Base-by-base conservation (phyloP, 1,284 basidiomycete genomes). In the Coniophora puteana region DNA sequence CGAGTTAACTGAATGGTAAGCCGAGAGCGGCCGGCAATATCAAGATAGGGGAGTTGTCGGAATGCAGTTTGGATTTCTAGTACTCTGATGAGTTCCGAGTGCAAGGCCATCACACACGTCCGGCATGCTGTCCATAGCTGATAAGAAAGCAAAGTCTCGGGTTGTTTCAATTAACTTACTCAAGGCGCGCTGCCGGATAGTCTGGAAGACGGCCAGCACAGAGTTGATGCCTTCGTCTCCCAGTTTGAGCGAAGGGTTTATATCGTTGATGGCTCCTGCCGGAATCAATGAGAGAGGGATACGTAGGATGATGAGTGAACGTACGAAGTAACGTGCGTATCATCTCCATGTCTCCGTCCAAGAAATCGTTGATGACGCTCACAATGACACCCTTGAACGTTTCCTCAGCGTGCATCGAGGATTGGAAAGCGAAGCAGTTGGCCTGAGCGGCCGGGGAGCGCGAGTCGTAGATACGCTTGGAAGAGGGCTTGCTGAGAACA, bases 331-430 rank as follows among this genome's bases (percentile, higher is more conserved):
- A 61, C 1, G 78, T 79, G 45, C 83, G 74, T 51, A 91, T 80
- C 58, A 89, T 78, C 58, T 91, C 86, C 26, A 92, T 68, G 59
- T 92, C 89, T 6, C 88, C 89, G 45, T 90, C 83, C 40, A 92
- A 62, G 50, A 91, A 89, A 53, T 93, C 89, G 51, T 79, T 83
- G 53, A 91, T 78, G 8, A 89, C 80, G 23, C 80, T 76, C 34
- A 89, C 61, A 24, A 92, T 66, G 7, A 89, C 87, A 41, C 78
- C 72, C 36, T 81, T 72, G 41, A 93, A 77, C 0, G 89, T 91
- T 51, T 89, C 83, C 43, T 91, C 86, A 1, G 83, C 79, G 46
- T 76, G 66, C 18, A 67, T 65, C 16, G 66, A 61, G 4, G 79
- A 68, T 17, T 69, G 68, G 0, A 77, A 57, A 10, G 72, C 62